phyloP scores from a whole-genome alignment of 495 filamentous ascomycete species.

The Articulospora tetracladia region DNA sequence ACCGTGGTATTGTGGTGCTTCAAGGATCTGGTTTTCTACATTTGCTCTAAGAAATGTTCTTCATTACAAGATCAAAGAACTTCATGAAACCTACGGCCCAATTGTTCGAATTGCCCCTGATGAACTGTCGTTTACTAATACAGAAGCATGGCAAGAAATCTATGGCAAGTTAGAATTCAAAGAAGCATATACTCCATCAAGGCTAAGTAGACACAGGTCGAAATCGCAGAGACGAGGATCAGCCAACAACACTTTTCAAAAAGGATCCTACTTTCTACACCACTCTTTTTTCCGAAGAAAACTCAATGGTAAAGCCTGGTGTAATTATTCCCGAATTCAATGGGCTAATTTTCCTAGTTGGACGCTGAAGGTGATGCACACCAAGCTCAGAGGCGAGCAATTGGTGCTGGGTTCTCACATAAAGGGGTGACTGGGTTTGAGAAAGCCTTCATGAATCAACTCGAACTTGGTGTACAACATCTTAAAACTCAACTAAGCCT shows the following conservation, averaged over 20 bases:
- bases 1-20: background rate
- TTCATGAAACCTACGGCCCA: conserved; percentile 38
- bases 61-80: conserved; percentile 24
- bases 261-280: background rate
- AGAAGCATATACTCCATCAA: too few relatives aligned
- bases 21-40: background rate
- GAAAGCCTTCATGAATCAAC: background rate
- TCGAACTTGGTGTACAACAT: background rate
- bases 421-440: background rate
- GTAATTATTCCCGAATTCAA: background rate
- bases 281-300: background rate
- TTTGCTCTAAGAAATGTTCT: conserved; percentile 1
- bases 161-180: conserved; percentile 1
- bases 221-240: background rate
- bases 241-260: background rate
- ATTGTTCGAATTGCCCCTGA: conserved; percentile 56
- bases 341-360: background rate
- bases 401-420: background rate
- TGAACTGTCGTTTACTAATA: conserved; percentile 51
- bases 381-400: background rate
- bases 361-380: background rate
- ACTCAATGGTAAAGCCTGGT: background rate
- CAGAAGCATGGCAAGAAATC: conserved; percentile 26
- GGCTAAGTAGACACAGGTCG: background rate
- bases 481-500: background rate